These are phyloP conservation scores for Danielia reshetovae DNA, from an alignment of 805 yeast genomes.

Conservation along the genomic window DNA sequence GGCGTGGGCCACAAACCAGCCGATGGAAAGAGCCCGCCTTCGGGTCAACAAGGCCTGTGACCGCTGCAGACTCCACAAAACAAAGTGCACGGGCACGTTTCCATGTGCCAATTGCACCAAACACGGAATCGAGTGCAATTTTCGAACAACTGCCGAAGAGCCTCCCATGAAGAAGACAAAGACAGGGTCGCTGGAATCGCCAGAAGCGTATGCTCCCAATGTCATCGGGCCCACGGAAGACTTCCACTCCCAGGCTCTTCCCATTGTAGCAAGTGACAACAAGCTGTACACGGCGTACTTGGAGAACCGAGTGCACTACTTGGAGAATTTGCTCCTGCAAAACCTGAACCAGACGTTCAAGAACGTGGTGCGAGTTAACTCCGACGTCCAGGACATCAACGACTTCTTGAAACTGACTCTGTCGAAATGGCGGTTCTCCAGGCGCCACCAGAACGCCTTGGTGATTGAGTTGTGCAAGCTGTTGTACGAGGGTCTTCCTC, in stretches of 20 bases:
- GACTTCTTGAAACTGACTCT: slow-evolving; percentile 16
- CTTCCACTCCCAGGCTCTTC: slow-evolving; percentile 12
- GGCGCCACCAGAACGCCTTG: slow-evolving; percentile 43
- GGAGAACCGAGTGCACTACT: slow-evolving; percentile 38
- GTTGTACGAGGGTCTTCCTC: slow-evolving; percentile 29
- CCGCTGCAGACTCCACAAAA: slow-evolving; percentile 51
- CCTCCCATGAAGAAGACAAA: slow-evolving; percentile 1
- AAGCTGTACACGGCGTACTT: slow-evolving; percentile 16
- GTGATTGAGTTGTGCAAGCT: slow-evolving; percentile 36
- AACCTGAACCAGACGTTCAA: background rate
- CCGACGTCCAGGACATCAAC: slow-evolving; percentile 19
- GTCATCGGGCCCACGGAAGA: background rate
- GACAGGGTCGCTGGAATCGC: background rate
- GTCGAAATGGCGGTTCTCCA: slow-evolving; percentile 45
- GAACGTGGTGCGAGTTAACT: slow-evolving; percentile 8
- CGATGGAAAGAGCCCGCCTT: slow-evolving; percentile 17
- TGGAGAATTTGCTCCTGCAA: slow-evolving; percentile 27
- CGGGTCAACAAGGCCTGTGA: slow-evolving; percentile 54
- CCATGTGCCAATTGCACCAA: slow-evolving; percentile 49
- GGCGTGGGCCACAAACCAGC: background rate
- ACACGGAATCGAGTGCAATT: slow-evolving; percentile 34
- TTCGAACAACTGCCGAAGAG: slow-evolving; percentile 4
- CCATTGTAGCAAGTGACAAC: background rate
- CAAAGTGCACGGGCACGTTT: slow-evolving; percentile 51
- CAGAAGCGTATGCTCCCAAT: background rate